Conservation (phyloP, 192 early-diverging fungal genomes). For the Thamnidium elegans region DNA sequence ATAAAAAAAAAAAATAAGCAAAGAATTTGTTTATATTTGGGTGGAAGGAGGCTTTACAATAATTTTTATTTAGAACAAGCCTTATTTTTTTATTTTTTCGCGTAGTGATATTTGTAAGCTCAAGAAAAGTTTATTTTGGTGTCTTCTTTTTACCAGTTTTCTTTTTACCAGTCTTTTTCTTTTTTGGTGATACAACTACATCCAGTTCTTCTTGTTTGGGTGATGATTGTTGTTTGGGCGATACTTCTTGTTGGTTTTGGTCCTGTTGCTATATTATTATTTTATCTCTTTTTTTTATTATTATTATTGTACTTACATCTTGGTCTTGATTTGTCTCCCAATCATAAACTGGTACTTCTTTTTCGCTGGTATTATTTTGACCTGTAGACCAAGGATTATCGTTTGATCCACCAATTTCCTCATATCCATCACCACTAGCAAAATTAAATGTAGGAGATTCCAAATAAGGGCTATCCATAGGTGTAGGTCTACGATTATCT, state of each 20-base stretch:
- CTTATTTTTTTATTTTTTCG: no score
- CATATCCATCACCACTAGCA: conserved; percentile 28
- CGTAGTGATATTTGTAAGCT: no score
- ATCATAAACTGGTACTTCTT: not conserved
- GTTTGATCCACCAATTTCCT: conserved; percentile 40
- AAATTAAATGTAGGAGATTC: conserved; percentile 4
- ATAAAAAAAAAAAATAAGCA: no score
- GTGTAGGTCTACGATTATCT: not conserved
- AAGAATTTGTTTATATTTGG: no score
- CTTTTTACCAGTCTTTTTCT: conserved; percentile 3
- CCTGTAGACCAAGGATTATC: conserved; percentile 26
- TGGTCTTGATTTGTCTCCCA: no score
- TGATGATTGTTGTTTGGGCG: no score
- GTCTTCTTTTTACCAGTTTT: not conserved
- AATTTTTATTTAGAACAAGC: no score
- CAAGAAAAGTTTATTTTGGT: no score
- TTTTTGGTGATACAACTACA: not conserved
- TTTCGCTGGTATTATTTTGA: not conserved
- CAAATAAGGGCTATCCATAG: not conserved
- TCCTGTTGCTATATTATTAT: no score
- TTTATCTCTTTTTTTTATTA: not conserved
- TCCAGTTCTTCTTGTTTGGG: no score
- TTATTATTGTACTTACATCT: not conserved
- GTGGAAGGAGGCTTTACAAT: no score
- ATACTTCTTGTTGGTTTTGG: no score